Base-by-base conservation (phyloP, 1,284 basidiomycete species). In the Apiotrichum veenhuisii region DNA sequence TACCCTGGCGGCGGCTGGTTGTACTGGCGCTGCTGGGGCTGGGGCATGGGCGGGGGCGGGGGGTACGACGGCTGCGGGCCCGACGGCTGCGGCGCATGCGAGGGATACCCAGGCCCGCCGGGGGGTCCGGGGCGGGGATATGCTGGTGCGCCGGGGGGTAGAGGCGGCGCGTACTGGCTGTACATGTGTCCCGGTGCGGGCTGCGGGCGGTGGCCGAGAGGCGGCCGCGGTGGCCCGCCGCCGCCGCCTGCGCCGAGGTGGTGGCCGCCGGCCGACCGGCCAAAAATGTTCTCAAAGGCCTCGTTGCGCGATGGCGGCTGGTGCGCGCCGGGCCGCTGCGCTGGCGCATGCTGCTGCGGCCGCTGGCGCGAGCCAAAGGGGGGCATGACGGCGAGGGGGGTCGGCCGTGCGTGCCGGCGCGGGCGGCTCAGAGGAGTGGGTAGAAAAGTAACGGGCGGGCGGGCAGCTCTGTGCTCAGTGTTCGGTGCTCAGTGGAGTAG, bases 271-370 rank as follows among this genome's bases (percentile, higher is more conserved):
- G 75, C 69, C 23, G 75, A 72, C 27, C 75, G 53, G 18, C 76
- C 76, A 59, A 77, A 77, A 64, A 77, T 77, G 61, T 71, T 75
- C 51, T 76, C 75, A 57, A 77, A 77, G 10, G 68, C 75, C 46
- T 76, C 72, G 60, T 74, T 74, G 48, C 74, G 61, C 38, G 58
- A 62, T 36, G 61, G 67, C 54, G 45, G 40, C n/a, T n/a, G n/a
- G 34, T 43, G 34, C 1, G 44, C 20, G 22, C 18, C 50, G 37
- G 45, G 40, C 50, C 20, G 41, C 25, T 23, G 56, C 18, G 50
- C 22, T 22, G 18, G 26, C 26, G 44, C 23, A 23, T 20, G 49
- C 23, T 43, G 49, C 9, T 49, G 52, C 26, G 34, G 50, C 27
- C n/a, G 40, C 37, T 53, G 57, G 53, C 49, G 57, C 12, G 33